Evolutionary conservation across 441 rosid genomes (phyloP).

Genomic region (Syzygium malaccense): DNA sequence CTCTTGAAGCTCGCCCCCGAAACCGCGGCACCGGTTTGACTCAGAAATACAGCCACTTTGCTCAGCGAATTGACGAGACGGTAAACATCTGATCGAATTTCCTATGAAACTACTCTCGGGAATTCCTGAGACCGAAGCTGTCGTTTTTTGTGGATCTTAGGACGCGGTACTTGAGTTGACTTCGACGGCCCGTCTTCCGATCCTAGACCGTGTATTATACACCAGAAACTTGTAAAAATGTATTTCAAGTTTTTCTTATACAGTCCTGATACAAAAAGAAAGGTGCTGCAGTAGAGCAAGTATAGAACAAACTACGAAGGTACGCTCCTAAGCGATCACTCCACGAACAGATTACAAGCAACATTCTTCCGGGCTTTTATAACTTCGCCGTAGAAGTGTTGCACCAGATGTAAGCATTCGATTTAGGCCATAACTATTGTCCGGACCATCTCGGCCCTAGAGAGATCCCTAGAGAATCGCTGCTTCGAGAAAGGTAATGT

Average conservation of each 20-base stretch:
- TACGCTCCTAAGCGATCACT: background rate
- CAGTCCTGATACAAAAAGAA: background rate
- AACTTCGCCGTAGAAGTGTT: background rate
- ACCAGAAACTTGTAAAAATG: background rate
- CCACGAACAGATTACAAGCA: background rate
- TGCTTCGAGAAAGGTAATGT: background rate
- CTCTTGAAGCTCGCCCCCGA: background rate
- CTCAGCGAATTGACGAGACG: too few relatives aligned
- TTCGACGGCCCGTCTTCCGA: background rate
- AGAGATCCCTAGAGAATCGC: background rate
- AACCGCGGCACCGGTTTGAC: background rate
- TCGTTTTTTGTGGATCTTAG: background rate
- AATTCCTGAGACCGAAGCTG: background rate
- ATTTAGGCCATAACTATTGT: background rate
- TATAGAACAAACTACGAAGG: background rate
- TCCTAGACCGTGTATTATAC: background rate
- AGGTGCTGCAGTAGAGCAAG: background rate
- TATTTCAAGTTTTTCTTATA: background rate
- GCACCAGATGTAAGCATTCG: background rate
- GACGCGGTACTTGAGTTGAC: background rate
- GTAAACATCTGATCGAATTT: background rate
- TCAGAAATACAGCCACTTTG: background rate
- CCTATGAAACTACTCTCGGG: background rate
- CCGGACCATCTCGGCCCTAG: background rate
- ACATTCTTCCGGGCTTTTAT: background rate